phyloP scores from a whole-genome alignment of 179 eudicot genomes.

The Camellia oleifera region DNA sequence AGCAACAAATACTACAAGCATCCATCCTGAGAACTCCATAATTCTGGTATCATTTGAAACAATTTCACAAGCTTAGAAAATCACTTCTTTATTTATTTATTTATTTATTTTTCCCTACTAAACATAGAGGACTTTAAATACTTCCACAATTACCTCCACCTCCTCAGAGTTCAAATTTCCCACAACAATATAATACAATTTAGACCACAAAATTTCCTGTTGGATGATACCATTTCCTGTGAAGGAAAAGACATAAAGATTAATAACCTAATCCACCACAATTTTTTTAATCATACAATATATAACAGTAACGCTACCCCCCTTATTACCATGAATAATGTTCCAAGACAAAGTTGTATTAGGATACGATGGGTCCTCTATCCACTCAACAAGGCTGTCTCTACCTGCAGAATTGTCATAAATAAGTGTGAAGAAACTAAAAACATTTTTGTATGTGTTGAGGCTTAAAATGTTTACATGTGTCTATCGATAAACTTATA shows the following conservation, averaged over 20 bases:
- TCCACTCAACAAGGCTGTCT: constrained; percentile 48
- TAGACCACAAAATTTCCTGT: constrained; percentile 39
- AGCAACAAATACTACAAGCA: not conserved
- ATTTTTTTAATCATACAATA: not conserved
- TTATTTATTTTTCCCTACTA: not conserved
- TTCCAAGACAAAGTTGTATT: constrained; percentile 57
- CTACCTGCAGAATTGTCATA: constrained; percentile 32
- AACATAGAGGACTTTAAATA: not conserved
- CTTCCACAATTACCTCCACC: constrained; percentile 31
- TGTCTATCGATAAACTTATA: not conserved
- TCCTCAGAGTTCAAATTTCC: constrained; percentile 47
- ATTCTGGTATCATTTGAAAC: not conserved
- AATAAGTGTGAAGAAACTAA: not conserved
- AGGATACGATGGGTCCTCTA: constrained; percentile 52
- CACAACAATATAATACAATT: constrained; percentile 49
- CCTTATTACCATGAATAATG: constrained; percentile 45
- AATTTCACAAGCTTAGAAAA: constrained; percentile 8
- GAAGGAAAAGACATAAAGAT: constrained; percentile 10
- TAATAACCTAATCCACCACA: not conserved
- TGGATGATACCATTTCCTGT: constrained; percentile 48
- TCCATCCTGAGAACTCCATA: not conserved
- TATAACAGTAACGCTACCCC: not conserved
- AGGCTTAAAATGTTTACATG: not conserved
- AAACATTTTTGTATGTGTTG: not conserved
- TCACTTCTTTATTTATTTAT: not conserved